These are phyloP conservation scores for Dictyostelium citrinum DNA, from an alignment of 78 protist species.

Conservation along the genomic window DNA sequence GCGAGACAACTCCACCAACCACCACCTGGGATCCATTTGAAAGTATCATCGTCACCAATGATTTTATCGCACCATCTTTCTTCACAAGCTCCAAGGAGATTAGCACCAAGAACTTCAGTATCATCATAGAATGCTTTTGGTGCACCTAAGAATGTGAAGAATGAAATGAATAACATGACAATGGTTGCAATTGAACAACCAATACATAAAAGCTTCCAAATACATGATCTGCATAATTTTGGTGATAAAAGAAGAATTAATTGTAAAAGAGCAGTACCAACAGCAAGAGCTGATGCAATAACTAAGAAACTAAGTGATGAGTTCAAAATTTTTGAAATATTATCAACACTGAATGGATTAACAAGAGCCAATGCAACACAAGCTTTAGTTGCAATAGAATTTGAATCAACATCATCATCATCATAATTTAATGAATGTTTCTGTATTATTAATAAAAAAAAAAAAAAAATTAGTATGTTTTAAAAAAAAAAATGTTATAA, in stretches of 20 bases:
- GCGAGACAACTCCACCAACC: slow-evolving; percentile 33
- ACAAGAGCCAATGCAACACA: neutral
- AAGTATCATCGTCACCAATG: slow-evolving; percentile 1
- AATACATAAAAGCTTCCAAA: slow-evolving; percentile 51
- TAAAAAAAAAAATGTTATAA: neutral
- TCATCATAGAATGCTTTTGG: slow-evolving; percentile 21
- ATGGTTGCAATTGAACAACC: slow-evolving; percentile 30
- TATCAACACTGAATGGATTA: neutral
- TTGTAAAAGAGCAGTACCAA: slow-evolving; percentile 42
- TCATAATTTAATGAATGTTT: neutral
- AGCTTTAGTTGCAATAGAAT: neutral
- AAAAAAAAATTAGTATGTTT: neutral
- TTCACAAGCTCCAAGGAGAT: neutral
- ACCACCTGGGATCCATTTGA: neutral
- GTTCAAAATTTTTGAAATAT: neutral
- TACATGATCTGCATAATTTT: slow-evolving; percentile 31
- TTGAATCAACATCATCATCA: neutral
- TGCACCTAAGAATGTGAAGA: slow-evolving; percentile 9
- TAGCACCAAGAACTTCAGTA: neutral
- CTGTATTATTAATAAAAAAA: neutral
- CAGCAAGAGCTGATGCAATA: slow-evolving; percentile 35
- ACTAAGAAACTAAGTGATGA: slow-evolving; percentile 41
- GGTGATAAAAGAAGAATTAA: slow-evolving; percentile 39
- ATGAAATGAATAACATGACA: neutral
- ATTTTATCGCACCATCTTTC: slow-evolving; percentile 45